These are phyloP conservation scores for Mentha longifolia DNA, from an alignment of 257 asterid species.

Conservation along the genomic window DNA sequence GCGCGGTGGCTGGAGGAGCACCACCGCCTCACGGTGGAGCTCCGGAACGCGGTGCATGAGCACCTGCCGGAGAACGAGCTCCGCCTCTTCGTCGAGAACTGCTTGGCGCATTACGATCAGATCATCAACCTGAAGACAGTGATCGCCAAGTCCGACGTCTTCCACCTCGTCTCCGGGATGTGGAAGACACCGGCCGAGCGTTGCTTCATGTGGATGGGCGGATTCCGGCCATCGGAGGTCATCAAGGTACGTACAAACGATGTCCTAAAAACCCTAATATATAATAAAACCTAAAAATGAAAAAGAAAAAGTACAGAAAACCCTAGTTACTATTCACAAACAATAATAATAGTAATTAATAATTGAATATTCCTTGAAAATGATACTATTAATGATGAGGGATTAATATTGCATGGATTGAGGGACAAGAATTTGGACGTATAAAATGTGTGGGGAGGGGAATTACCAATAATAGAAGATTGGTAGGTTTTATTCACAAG, in stretches of 20 bases:
- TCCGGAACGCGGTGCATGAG: constrained; percentile 66
- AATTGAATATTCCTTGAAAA: too few relatives aligned
- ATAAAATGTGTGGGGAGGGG: constrained; percentile 20
- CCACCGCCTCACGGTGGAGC: constrained; percentile 67
- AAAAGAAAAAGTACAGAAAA: neutral
- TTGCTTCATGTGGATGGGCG: constrained; percentile 92
- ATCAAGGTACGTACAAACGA: constrained; percentile 57
- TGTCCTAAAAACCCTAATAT: neutral
- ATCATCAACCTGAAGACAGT: constrained; percentile 61
- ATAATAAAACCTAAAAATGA: neutral
- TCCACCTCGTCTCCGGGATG: constrained; percentile 80
- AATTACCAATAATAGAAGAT: constrained; percentile 30
- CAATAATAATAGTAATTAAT: too few relatives aligned
- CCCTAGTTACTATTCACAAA: neutral
- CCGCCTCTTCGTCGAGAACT: constrained; percentile 56
- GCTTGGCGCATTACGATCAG: constrained; percentile 66
- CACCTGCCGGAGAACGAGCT: constrained; percentile 74
- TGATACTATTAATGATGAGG: neutral
- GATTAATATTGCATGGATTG: too few relatives aligned
- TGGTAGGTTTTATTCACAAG: constrained; percentile 44
- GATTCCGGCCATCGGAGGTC: constrained; percentile 83
- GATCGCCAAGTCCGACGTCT: constrained; percentile 63
- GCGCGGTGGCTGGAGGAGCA: constrained; percentile 89
- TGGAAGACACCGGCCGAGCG: constrained; percentile 96
- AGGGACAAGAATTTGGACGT: constrained; percentile 19